These are phyloP conservation scores for Rhizopus stolonifer DNA, from an alignment of 371 early-diverging fungal genomes.

Conservation along the genomic window DNA sequence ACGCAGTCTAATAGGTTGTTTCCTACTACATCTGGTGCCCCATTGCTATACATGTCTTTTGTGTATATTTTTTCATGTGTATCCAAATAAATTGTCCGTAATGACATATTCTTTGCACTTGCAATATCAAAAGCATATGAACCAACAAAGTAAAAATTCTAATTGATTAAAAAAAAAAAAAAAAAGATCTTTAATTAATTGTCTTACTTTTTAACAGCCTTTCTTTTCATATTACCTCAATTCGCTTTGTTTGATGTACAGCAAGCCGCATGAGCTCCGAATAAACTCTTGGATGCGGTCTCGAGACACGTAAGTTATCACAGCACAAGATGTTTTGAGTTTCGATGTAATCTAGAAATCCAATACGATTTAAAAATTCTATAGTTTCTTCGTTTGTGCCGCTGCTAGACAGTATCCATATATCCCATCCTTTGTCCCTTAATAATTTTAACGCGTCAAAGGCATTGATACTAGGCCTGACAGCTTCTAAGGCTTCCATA, in stretches of 20 bases:
- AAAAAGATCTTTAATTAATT: neutral
- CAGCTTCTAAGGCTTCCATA: conserved; percentile 19
- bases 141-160: conserved; percentile 42
- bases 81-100: conserved; percentile 34
- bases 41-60: conserved; percentile 19
- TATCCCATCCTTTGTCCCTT: conserved; percentile 25
- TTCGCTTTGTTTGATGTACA: conserved; percentile 34
- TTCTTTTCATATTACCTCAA: conserved; percentile 30
- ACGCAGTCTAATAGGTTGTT: conserved; percentile 26
- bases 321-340: conserved; percentile 28
- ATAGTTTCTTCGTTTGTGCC: conserved; percentile 14
- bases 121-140: conserved; percentile 42
- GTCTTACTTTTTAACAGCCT: neutral
- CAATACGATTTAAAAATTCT: conserved; percentile 9
- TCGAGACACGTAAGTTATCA: conserved; percentile 35
- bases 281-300: conserved; percentile 48
- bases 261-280: conserved; percentile 38
- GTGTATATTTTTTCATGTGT: conserved; percentile 28
- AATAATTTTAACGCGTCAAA: conserved; percentile 20
- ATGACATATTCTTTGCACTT: conserved; percentile 37
- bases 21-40: conserved; percentile 29
- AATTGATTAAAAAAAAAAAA: no score
- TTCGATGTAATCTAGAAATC: conserved; percentile 1
- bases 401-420: conserved; percentile 34
- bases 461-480: conserved; percentile 13